Base-by-base conservation (phyloP, 192 early-diverging fungal genomes). In the Pilaira anomala region DNA sequence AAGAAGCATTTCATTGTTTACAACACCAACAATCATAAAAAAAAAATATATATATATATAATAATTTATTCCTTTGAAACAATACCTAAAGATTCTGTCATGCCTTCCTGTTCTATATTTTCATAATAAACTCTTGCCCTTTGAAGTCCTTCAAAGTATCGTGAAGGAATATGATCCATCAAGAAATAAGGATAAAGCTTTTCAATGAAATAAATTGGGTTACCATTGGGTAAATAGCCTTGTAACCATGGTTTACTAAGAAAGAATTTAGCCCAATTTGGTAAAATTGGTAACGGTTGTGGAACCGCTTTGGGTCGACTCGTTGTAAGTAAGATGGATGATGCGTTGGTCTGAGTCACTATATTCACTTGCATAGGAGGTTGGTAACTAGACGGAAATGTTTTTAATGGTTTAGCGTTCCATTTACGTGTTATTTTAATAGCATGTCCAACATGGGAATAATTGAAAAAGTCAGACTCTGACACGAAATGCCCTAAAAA, bases 361-460 rank as follows among this genome's bases (percentile, higher is more conserved):
- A 70, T 46, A 2, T 50, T 46, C 6, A 61, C 63, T 54, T 72
- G 33, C 22, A 72, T 21, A 19, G 53, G 49, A 1, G 69, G 64
- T 18, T 72, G 68, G 19, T 71, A 65, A 3, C 63, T 65, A 0
- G 62, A 72, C 11, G 62, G 63, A n/a, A 54, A 58, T 1, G 58
- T 61, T 28, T 60, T 66, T 4, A 48, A 40, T 44, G 63, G 63
- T 7, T 54, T 44, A 1, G 50, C 50, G 13, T 59, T 14, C 48
- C 48, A 51, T 40, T 44, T 25, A 9, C 46, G 39, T 19, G 39
- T 42, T 3, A 72, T 55, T 28, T 54, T 22, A 12, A 72, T 55
- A 3, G 55, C 62, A 51, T 60, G 57, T 3, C 69, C 69, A 25
- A 72, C 33, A 55, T 72, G 69, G n/a, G 57, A 65, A 49, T 65